Evolutionary conservation across 208 protist genomes (phyloP).

Genomic region (Angomonas deanei): DNA sequence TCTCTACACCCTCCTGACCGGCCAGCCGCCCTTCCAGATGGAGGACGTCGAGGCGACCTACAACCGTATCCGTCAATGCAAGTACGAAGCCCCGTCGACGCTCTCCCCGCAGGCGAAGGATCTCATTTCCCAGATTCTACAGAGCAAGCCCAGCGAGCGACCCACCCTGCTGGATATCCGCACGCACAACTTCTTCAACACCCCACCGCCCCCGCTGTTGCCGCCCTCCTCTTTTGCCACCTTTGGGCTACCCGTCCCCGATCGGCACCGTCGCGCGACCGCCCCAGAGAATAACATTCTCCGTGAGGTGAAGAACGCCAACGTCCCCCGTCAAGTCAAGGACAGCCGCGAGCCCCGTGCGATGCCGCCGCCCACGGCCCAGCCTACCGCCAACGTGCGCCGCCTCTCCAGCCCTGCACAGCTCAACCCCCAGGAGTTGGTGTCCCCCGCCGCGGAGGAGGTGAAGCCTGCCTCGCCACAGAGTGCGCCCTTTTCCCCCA

Average conservation of each 20-base stretch:
- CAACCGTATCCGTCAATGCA: conserved; percentile 88
- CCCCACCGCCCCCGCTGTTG: conserved; percentile 32
- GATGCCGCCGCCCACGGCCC: conserved; percentile 7
- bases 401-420: conserved; percentile 8
- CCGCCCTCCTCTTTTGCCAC: conserved; percentile 50
- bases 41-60: conserved; percentile 95
- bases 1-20: conserved; percentile 96
- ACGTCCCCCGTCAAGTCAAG: conserved; percentile 15
- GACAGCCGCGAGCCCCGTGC: conserved; percentile 1
- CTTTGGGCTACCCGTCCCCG: conserved; percentile 22
- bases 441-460: neutral
- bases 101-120: conserved; percentile 70
- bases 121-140: conserved; percentile 91
- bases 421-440: neutral
- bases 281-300: conserved; percentile 4
- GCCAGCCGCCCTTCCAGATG: conserved; percentile 98
- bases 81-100: conserved; percentile 90
- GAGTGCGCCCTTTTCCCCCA: neutral
- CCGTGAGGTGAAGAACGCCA: conserved; percentile 47
- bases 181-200: conserved; percentile 84
- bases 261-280: conserved; percentile 13
- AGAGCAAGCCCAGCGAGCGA: conserved; percentile 69
- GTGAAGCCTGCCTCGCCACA: neutral
- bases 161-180: conserved; percentile 87
- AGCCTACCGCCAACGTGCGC: conserved; percentile 6